Conservation (phyloP, 208 protist species). For the Novymonas esmeraldas region DNA sequence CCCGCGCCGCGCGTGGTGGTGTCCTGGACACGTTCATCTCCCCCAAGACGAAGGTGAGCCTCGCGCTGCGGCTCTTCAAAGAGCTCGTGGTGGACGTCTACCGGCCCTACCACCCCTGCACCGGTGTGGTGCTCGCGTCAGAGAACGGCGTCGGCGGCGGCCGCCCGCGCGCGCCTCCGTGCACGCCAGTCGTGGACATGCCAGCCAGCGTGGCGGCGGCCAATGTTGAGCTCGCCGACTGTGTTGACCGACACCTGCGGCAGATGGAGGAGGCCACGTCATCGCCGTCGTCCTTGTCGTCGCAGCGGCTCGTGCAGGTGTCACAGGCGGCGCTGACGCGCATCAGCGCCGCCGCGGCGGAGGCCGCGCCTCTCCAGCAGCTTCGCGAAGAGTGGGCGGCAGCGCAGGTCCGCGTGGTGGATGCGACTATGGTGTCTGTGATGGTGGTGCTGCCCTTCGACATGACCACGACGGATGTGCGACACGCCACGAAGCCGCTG, state of each 20-base stretch:
- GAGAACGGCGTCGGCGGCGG: constrained; percentile 35
- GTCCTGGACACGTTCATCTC: constrained; percentile 62
- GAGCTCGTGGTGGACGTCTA: constrained; percentile 67
- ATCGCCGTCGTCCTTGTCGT: not conserved
- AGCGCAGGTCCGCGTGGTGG: constrained; percentile 16
- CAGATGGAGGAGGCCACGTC: constrained; percentile 12
- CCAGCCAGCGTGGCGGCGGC: constrained; percentile 46
- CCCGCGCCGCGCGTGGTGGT: constrained; percentile 44
- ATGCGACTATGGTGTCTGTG: constrained; percentile 16
- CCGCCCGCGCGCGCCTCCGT: constrained; percentile 30
- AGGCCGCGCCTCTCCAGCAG: not conserved
- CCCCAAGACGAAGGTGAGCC: constrained; percentile 61
- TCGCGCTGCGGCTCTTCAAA: constrained; percentile 60
- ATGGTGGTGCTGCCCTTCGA: constrained; percentile 47
- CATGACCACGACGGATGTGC: constrained; percentile 21
- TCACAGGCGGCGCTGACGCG: constrained; percentile 3
- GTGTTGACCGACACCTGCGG: constrained; percentile 15
- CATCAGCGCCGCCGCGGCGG: constrained; percentile 2
- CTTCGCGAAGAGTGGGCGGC: constrained; percentile 9
- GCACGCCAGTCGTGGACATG: constrained; percentile 54
- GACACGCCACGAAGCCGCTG: constrained; percentile 23
- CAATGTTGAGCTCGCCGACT: constrained; percentile 37
- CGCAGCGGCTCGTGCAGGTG: constrained; percentile 4
- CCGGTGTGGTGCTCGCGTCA: constrained; percentile 37
- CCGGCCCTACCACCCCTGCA: constrained; percentile 49